Percentiles rank a stretch among this genome's conserved stretches.
Evolutionary conservation across 495 filamentous ascomycete species (phyloP).

Genomic region (Podospora pseudoanserina): DNA sequence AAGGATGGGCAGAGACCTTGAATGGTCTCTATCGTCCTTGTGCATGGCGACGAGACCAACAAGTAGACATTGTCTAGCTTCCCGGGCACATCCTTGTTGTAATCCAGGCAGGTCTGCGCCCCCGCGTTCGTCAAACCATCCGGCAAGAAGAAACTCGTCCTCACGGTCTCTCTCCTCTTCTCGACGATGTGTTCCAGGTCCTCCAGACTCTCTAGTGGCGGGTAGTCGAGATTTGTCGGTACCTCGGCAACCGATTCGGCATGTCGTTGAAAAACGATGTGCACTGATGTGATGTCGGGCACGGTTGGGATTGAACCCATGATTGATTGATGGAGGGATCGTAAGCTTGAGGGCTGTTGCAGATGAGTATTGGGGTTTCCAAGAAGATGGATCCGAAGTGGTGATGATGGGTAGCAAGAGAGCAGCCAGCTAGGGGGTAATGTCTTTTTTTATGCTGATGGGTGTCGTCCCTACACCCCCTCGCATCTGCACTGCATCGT

Average conservation of each 20-base stretch:
- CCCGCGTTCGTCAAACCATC: background rate
- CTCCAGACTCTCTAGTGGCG: too few relatives aligned
- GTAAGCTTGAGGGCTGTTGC: too few relatives aligned
- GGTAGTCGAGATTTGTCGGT: too few relatives aligned
- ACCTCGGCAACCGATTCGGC: too few relatives aligned
- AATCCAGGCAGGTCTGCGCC: background rate
- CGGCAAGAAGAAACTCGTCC: background rate
- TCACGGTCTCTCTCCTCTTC: background rate
- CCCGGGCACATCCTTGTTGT: background rate
- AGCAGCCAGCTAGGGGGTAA: background rate
- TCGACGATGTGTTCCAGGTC: too few relatives aligned
- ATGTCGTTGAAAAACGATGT: too few relatives aligned
- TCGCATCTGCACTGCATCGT: background rate
- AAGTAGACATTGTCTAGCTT: background rate
- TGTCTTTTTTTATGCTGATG: background rate
- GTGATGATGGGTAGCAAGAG: background rate
- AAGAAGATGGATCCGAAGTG: background rate
- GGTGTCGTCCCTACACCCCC: background rate
- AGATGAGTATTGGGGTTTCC: too few relatives aligned
- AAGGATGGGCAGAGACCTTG: background rate
- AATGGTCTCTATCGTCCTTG: background rate
- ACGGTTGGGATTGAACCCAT: too few relatives aligned
- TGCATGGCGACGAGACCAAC: background rate
- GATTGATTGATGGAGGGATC: too few relatives aligned
- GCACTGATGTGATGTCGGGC: too few relatives aligned